These are phyloP conservation scores for Nematodospora valgi DNA, from an alignment of 805 yeast species.

Conservation along the genomic window DNA sequence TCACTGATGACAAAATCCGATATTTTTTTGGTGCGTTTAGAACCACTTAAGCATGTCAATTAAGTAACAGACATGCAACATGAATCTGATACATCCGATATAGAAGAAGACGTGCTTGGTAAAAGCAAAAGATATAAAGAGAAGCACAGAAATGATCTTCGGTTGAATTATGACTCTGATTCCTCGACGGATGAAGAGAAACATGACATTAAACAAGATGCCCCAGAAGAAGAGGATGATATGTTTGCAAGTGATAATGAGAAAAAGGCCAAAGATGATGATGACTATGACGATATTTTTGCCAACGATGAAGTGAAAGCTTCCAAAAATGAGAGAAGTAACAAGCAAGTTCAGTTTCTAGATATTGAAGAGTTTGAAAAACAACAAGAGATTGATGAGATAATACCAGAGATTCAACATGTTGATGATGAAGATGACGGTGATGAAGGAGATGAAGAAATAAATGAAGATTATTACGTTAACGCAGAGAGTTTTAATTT, in stretches of 20 bases:
- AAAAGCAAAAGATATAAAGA: too few relatives aligned
- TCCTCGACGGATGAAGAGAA: too few relatives aligned
- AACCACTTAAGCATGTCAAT: too few relatives aligned
- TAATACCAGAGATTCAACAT: too few relatives aligned
- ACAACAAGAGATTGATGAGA: conserved; percentile 23
- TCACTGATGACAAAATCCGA: neutral
- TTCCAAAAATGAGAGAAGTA: conserved; percentile 21
- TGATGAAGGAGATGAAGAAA: conserved; percentile 9
- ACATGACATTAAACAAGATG: too few relatives aligned
- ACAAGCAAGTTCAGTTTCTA: conserved; percentile 43
- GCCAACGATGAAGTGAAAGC: conserved; percentile 36
- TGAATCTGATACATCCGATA: too few relatives aligned
- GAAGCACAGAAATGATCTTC: too few relatives aligned
- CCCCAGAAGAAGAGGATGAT: conserved; percentile 39
- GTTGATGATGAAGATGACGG: conserved; percentile 18
- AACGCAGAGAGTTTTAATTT: conserved; percentile 22
- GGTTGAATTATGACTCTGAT: too few relatives aligned
- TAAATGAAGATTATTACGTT: conserved; percentile 24
- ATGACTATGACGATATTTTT: conserved; percentile 31
- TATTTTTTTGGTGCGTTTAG: conserved; percentile 1
- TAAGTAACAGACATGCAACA: too few relatives aligned
- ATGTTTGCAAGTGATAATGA: conserved; percentile 39
- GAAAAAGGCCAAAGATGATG: neutral
- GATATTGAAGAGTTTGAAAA: conserved; percentile 21
- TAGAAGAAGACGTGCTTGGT: too few relatives aligned